Base-by-base conservation (phyloP, 768 basidiomycete species). In the Rhizopogon vulgaris region DNA sequence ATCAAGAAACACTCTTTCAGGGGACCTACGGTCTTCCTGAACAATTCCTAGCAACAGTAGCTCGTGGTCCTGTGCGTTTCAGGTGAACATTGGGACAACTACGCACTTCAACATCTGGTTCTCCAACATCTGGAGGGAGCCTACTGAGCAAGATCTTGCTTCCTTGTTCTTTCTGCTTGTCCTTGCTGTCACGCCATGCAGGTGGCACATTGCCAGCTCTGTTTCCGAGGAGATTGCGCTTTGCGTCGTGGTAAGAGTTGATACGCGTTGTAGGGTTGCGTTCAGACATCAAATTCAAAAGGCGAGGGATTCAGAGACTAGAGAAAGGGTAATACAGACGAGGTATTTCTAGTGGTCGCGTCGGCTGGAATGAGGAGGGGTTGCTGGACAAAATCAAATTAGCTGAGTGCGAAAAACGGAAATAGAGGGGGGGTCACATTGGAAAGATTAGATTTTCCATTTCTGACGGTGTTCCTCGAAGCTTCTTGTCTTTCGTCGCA, bases 21-120 rank as follows among this genome's bases (percentile, higher is more conserved):
- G 0, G 87, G 85, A 3, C 88, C 88, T 22, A 90, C 75, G 0
- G 88, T 90, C 66, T 84, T 88, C 56, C 71, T 76, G 66, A 90
- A 89, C 48, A 90, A 71, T 38, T 86, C 83, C 88, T 90, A 59
- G 38, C n/a, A 46, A 28, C 9, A 43, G 7, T 39, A 43, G 53
- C 42, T 57, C 49, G 56, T 50, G 52, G 56, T 53, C 18, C 14
- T 40, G 40, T 11, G 15, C 11, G 14, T 42, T 41, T 8, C 5
- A 40, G 3, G 38, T 25, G 11, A 6, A 24, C 18, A 45, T 40
- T 22, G 25, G 11, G 15, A 34, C 22, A 34, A 34, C 32, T 9
- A 60, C 73, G 65, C 61, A 82, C 87, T 74, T 85, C 80, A 34
- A 89, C 77, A 56, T 89, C 87, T 46, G 73, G 72, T 54, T 85